Conservation (phyloP, 306 rosid species). For the Medicago truncatula region MtrunA17r5.0-ANR NC_053042.1:48912501-48913000, state of each 20-base stretch:
- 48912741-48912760: neutral
- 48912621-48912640: no score
- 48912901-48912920: slow-evolving; percentile 65
- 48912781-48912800: neutral
- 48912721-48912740: neutral
- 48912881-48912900: slow-evolving; percentile 63
- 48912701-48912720: slow-evolving; percentile 24
- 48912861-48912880: slow-evolving; percentile 72
- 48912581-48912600: no score
- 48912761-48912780: no score
- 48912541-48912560: no score
- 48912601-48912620: no score
- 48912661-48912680: neutral
- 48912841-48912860: slow-evolving; percentile 20
- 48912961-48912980: slow-evolving; percentile 56
- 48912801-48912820: neutral
- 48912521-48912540: no score
- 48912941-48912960: slow-evolving; percentile 72
- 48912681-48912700: slow-evolving; percentile 23
- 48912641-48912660: neutral
- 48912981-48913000: slow-evolving; percentile 45
- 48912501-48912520: no score
- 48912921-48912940: slow-evolving; percentile 54
- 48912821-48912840: slow-evolving; percentile 52
- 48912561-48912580: no score